phyloP scores from a whole-genome alignment of 371 early-diverging fungal species.

The Batrachochytrium dendrobatidis region DNA sequence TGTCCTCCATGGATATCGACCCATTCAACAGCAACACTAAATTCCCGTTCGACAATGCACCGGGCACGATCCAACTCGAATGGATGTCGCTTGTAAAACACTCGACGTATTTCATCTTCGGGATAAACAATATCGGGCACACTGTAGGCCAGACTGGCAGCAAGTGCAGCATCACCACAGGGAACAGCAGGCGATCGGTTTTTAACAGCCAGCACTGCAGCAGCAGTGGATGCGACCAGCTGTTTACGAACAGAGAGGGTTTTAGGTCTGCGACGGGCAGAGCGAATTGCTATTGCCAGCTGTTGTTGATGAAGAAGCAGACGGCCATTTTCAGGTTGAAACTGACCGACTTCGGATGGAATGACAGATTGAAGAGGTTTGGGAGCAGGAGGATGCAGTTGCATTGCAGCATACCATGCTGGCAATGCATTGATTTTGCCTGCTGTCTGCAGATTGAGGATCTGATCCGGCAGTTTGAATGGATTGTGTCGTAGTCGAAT shows the following conservation, averaged over 20 bases:
- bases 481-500: background rate
- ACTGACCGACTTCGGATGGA: slow-evolving; percentile 8
- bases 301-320: background rate
- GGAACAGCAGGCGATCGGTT: too few species aligned
- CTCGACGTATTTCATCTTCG: slow-evolving; percentile 74
- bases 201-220: too few species aligned
- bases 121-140: slow-evolving; percentile 72
- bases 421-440: slow-evolving; percentile 4
- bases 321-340: background rate
- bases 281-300: background rate
- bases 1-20: slow-evolving; percentile 11
- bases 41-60: slow-evolving; percentile 51
- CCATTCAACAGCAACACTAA: slow-evolving; percentile 14
- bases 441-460: background rate
- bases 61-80: slow-evolving; percentile 71
- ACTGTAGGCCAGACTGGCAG: too few species aligned
- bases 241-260: slow-evolving; percentile 6
- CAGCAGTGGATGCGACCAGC: slow-evolving; percentile 28
- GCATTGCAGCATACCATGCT: slow-evolving; percentile 13
- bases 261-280: slow-evolving; percentile 3
- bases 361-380: slow-evolving; percentile 6
- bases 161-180: too few species aligned
- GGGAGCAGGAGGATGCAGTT: slow-evolving; percentile 5
- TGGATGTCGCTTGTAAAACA: slow-evolving; percentile 84
- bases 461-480: background rate